Conservation (phyloP, 2,329 filamentous ascomycete genomes). For the Pseudogymnoascus sp. region DNA sequence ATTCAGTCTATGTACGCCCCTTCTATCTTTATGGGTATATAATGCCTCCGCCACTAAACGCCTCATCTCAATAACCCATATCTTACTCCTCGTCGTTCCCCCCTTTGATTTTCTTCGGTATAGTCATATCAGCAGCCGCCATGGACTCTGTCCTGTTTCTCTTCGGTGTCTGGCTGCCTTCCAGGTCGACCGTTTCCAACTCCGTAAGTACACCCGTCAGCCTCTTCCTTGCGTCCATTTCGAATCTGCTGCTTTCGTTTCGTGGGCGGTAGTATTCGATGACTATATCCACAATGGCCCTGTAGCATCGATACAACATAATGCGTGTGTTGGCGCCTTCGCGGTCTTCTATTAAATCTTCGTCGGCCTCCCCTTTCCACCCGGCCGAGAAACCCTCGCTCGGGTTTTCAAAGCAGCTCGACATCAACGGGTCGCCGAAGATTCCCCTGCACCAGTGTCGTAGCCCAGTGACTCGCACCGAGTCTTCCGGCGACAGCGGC, state of each 20-base stretch:
- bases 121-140: constrained; percentile 9
- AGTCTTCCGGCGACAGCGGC: constrained; percentile 9
- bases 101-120: constrained; percentile 19
- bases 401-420: constrained; percentile 39
- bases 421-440: constrained; percentile 53
- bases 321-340: constrained; percentile 39
- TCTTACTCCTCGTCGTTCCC: constrained; percentile 10
- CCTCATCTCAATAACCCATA: constrained; percentile 13
- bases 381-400: constrained; percentile 40
- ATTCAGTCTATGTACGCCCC: constrained; percentile 2
- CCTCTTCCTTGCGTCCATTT: constrained; percentile 45
- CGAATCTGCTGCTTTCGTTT: constrained; percentile 39
- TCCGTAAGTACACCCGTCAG: constrained; percentile 40
- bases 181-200: constrained; percentile 32
- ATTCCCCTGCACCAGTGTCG: constrained; percentile 50
- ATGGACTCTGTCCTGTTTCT: constrained; percentile 17
- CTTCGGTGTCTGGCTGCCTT: constrained; percentile 17
- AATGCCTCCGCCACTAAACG: constrained; percentile 14
- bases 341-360: constrained; percentile 35
- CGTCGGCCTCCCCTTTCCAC: constrained; percentile 24
- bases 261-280: constrained; percentile 47
- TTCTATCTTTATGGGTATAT: constrained; percentile 7
- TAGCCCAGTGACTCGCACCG: constrained; percentile 41
- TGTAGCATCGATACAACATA: constrained; percentile 51
- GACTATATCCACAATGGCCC: constrained; percentile 44